Percentiles rank a stretch among this genome's conserved stretches.
Evolutionary conservation across 2,329 filamentous ascomycete species (phyloP).

Genomic region (Aureobasidium zeae): DNA sequence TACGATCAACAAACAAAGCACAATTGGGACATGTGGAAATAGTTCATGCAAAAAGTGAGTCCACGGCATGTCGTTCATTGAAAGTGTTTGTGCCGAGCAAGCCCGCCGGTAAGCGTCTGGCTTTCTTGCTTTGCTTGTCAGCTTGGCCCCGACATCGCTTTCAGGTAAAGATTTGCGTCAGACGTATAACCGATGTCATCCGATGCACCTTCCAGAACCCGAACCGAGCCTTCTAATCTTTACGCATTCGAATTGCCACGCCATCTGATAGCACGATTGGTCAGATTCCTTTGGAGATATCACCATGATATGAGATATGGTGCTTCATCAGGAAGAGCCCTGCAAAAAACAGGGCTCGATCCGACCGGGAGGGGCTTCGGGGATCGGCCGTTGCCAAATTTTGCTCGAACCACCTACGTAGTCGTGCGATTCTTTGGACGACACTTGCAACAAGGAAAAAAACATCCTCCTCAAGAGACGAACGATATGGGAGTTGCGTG

Average conservation of each 20-base stretch:
- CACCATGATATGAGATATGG: too few relatives aligned
- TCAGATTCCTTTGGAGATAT: too few relatives aligned
- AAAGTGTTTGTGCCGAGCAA: background rate
- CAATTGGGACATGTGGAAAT: too few relatives aligned
- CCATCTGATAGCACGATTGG: constrained; percentile 1
- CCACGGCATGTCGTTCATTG: constrained; percentile 1
- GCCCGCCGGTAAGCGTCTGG: background rate
- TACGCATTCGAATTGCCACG: constrained; percentile 13
- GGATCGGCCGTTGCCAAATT: background rate
- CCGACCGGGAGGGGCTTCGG: background rate
- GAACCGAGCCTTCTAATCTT: constrained; percentile 15
- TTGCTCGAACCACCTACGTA: constrained; percentile 3
- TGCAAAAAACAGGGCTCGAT: too few relatives aligned
- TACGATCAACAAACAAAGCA: too few relatives aligned
- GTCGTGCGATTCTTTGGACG: constrained; percentile 7
- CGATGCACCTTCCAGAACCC: background rate
- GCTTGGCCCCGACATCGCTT: constrained; percentile 10
- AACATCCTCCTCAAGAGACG: background rate
- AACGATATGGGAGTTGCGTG: background rate
- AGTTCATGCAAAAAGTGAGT: constrained; percentile 1
- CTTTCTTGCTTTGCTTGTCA: background rate
- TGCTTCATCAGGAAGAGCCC: too few relatives aligned
- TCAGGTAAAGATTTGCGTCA: constrained; percentile 2
- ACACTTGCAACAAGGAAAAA: background rate
- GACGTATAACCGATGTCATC: constrained; percentile 2